A percentile compares a stretch with the other conserved stretches of the same genome.
These are phyloP conservation scores for Achaetomium macrosporum DNA, from an alignment of 2,329 filamentous ascomycete genomes.

Conservation along the genomic window DNA sequence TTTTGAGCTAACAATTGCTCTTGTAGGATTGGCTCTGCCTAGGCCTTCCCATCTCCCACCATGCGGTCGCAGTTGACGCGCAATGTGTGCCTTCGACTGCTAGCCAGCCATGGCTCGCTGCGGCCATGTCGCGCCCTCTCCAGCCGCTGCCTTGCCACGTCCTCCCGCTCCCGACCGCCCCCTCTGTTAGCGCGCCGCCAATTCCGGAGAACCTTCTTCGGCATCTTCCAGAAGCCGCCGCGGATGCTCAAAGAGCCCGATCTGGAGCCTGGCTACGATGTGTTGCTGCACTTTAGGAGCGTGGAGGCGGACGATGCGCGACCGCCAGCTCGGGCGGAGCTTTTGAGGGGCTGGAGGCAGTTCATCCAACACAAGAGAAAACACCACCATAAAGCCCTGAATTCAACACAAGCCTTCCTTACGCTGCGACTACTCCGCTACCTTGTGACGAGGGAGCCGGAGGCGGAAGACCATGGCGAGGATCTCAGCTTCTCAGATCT, in stretches of 20 bases:
- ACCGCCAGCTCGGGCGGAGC: conserved; percentile 55
- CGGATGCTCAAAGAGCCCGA: conserved; percentile 55
- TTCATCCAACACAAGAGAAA: conserved; percentile 55
- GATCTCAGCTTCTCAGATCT: conserved; percentile 38
- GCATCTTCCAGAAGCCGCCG: conserved; percentile 55
- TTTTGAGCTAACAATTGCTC: not conserved
- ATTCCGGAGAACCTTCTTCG: conserved; percentile 53
- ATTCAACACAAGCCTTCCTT: conserved; percentile 62
- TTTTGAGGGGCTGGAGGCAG: conserved; percentile 58
- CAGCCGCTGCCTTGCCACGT: conserved; percentile 16
- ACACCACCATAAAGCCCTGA: conserved; percentile 44
- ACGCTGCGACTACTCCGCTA: conserved; percentile 44
- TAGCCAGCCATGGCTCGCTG: conserved; percentile 41
- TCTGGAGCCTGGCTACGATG: conserved; percentile 64
- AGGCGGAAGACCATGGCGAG: conserved; percentile 40
- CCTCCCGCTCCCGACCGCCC: conserved; percentile 3
- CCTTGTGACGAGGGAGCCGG: conserved; percentile 52
- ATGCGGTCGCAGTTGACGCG: conserved; percentile 58
- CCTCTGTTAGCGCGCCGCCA: conserved; percentile 14
- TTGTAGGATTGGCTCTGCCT: conserved; percentile 18
- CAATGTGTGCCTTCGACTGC: conserved; percentile 51
- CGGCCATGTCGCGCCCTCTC: conserved; percentile 28
- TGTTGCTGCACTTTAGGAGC: conserved; percentile 62
- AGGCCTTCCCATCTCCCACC: conserved; percentile 23
- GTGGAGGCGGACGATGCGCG: conserved; percentile 58